These are phyloP conservation scores for Nakazawaea holstii DNA, from an alignment of 805 yeast genomes.

Conservation along the genomic window DNA sequence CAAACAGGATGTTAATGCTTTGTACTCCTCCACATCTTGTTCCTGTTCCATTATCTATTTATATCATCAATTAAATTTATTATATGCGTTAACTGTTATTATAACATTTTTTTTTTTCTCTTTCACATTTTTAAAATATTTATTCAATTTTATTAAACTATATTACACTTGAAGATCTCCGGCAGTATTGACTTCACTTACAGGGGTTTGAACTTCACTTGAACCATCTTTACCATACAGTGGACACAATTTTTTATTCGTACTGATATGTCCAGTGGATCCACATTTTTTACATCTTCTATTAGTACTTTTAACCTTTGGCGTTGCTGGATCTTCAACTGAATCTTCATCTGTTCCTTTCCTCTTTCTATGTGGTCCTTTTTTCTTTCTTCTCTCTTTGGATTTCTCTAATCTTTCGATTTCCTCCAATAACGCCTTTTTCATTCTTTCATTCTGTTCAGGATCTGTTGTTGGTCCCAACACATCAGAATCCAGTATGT, in stretches of 20 bases:
- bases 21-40: constrained; percentile 22
- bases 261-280: constrained; percentile 89
- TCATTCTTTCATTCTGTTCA: constrained; percentile 72
- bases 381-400: constrained; percentile 54
- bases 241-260: constrained; percentile 85
- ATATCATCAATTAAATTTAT: neutral
- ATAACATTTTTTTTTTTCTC: neutral
- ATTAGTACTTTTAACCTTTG: constrained; percentile 62
- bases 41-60: constrained; percentile 1
- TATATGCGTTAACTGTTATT: neutral
- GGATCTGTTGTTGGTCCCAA: constrained; percentile 76
- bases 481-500: constrained; percentile 66
- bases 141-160: too few species aligned
- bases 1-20: constrained; percentile 25
- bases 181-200: neutral
- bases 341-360: neutral
- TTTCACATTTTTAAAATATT: neutral
- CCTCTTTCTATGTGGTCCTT: constrained; percentile 21
- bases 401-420: constrained; percentile 78
- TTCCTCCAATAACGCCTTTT: constrained; percentile 74
- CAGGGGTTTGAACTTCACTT: neutral
- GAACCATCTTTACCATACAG: constrained; percentile 45
- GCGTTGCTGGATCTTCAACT: neutral
- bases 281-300: constrained; percentile 95
- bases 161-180: too few species aligned